Base-by-base conservation (phyloP, 352 stramenopile species). In the Pythium phragmiticola region DNA sequence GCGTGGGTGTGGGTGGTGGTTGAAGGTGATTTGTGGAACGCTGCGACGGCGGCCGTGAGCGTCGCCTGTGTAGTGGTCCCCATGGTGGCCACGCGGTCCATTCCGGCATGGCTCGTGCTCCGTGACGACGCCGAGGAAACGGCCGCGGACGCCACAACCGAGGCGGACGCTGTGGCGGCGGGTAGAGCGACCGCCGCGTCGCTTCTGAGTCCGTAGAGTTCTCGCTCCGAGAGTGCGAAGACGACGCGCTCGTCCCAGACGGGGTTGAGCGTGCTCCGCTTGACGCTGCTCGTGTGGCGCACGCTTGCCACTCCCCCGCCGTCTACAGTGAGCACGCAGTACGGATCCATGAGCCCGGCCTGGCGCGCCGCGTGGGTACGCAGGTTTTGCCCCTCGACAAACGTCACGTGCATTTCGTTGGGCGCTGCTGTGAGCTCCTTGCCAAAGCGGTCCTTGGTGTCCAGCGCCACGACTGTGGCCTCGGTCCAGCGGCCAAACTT, bases 381-480 rank as follows among this genome's bases (percentile, higher is more conserved):
- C 23, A 84, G 60, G 57, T 87, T 84, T 58, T 80, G 78, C 5
- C 65, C 78, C 49, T 87, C 78, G 13, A 82, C 50, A 17, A 87
- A 65, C 16, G 65, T 63, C 34, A 87, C 50, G 56, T 87, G 78
- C 76, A 87, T 83, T 51, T 87, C 72, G 63, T 82, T 83, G n/a
- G 74, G 72, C 33, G 61, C 57, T 13, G 68, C 57, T 8, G 37
- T 14, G 14, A 87, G 63, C 17, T 75, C 62, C 14, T 70, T 68
- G 26, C 78, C 78, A 50, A 80, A 70, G 19, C 74, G 78, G 48
- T 87, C 75, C 41, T 66, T 64, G 17, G 66, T 66, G 65, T 87
- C 78, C 1, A 87, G 50, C 4, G 55, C 63, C 26, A 72, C 67
- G 48, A 87, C 56, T 13, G 70, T 69, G 21, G 74, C 76, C 57